Base-by-base conservation (phyloP, 2,329 filamentous ascomycete species). In the Trichophyton equinum region DNA sequence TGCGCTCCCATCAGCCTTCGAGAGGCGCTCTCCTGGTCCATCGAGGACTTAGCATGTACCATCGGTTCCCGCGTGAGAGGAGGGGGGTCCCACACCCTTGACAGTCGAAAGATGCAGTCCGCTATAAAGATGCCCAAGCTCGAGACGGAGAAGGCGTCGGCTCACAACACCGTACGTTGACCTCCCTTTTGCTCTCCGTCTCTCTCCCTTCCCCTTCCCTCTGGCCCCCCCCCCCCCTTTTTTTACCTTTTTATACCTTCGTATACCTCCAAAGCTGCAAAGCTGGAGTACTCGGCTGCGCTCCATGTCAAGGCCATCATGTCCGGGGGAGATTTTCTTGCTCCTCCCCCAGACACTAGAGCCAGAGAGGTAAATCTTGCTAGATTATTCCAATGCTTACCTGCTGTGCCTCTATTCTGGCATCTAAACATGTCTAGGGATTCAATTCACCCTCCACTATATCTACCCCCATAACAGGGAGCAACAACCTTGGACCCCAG, bases 401-500 rank as follows among this genome's bases (percentile, higher is more conserved):
- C 27, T 30, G 15, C 8, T 53, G 7, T 30, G 22, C 18, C 18
- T 22, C 18, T 6, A 18, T 55, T 30, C 13, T 42, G 40, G 65
- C 60, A 20, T 62, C 63, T 58, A 65, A 66, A 47, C 62, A 64
- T 57, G 62, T 66, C 36, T 61, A 65, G 58, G 62, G 63, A 33
- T 59, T 60, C 42, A 63, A 61, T 46, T 61, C 60, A 56, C 40
- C 58, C n/a, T 59, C 65, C 20, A 62, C 64, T 30, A 65, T 71
- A 27, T 70, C 72, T 49, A 68, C 73, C 15, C 67, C 71, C 20
- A 65, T 68, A 4, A 69, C 70, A 57, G 70, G 69, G 30, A 69
- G 65, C 47, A 73, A 68, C 61, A 69, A 67, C 62, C 71, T 70
- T 64, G 76, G 71, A 8, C 73, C 73, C 25, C 75, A 79, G 65